A percentile compares a stretch with the other conserved stretches of the same genome.
Conservation (phyloP, 768 basidiomycete genomes). For the Trametes cinnabarina region DNA sequence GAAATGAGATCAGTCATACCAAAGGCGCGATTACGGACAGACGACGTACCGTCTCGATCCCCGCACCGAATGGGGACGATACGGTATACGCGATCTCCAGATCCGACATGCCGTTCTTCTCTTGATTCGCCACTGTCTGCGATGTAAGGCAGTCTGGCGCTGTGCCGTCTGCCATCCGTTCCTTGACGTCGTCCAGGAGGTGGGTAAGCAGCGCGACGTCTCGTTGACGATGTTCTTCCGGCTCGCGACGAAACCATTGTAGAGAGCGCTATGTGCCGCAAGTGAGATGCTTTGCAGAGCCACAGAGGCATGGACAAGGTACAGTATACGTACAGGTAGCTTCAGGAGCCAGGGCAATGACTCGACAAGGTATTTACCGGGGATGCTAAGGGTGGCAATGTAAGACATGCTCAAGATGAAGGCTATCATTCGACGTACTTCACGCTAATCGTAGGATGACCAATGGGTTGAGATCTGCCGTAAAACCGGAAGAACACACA, state of each 20-base stretch:
- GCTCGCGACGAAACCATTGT: conserved; percentile 45
- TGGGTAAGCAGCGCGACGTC: conserved; percentile 41
- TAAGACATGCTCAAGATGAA: not conserved
- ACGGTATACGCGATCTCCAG: conserved; percentile 45
- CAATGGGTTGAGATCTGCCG: too few relatives aligned
- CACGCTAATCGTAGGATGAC: conserved; percentile 29
- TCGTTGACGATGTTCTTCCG: conserved; percentile 36
- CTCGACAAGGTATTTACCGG: conserved; percentile 49
- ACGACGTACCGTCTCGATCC: conserved; percentile 41
- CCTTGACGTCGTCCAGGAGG: conserved; percentile 42
- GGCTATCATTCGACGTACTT: conserved; percentile 28
- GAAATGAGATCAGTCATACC: not conserved
- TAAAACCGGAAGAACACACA: too few relatives aligned
- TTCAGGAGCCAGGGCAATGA: conserved; percentile 47
- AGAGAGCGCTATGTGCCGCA: conserved; percentile 28
- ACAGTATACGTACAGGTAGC: conserved; percentile 34
- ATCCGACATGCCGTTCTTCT: conserved; percentile 40
- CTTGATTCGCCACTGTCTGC: conserved; percentile 36
- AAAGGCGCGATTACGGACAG: not conserved
- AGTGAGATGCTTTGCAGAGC: not conserved
- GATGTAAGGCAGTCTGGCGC: conserved; percentile 41
- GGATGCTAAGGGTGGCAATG: conserved; percentile 34
- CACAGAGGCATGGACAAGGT: not conserved
- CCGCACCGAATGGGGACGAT: conserved; percentile 46
- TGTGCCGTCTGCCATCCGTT: conserved; percentile 39